These are phyloP conservation scores for Eucalyptus curtisii DNA, from an alignment of 345 rosid genomes.

Conservation along the genomic window DNA sequence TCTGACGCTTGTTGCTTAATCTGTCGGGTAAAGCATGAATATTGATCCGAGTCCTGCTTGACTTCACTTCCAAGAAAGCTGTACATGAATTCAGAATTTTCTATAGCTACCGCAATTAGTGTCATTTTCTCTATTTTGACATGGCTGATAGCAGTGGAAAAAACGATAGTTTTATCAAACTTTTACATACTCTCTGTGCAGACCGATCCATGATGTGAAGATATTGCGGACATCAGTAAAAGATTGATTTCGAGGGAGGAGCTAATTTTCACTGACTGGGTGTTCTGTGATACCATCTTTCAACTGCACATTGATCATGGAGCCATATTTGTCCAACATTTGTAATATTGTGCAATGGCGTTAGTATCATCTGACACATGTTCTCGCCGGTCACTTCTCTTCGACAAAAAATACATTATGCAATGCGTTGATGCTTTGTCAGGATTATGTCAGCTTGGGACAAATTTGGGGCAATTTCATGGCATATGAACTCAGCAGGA, in stretches of 20 bases:
- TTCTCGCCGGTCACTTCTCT: background rate
- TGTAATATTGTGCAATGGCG: background rate
- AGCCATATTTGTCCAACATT: background rate
- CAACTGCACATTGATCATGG: background rate
- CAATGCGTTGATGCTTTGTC: background rate
- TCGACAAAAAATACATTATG: background rate
- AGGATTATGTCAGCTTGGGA: background rate
- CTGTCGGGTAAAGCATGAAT: background rate
- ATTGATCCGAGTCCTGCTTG: background rate
- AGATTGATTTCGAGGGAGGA: slow-evolving; percentile 17
- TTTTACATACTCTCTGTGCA: slow-evolving; percentile 2
- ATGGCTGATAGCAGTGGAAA: background rate
- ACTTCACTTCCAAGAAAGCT: background rate
- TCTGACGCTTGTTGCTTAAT: background rate
- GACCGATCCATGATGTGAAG: slow-evolving; percentile 98
- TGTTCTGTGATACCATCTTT: background rate
- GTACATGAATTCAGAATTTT: background rate
- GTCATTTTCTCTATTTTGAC: background rate
- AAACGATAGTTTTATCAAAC: background rate
- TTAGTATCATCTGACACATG: background rate
- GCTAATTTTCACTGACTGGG: background rate
- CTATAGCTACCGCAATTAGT: background rate
- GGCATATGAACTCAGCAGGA: background rate
- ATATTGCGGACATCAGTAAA: slow-evolving; percentile 66
- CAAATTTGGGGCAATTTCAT: background rate